Base-by-base conservation (phyloP, 1,284 basidiomycete genomes). In the Cutaneotrichosporon spelunceum region DNA sequence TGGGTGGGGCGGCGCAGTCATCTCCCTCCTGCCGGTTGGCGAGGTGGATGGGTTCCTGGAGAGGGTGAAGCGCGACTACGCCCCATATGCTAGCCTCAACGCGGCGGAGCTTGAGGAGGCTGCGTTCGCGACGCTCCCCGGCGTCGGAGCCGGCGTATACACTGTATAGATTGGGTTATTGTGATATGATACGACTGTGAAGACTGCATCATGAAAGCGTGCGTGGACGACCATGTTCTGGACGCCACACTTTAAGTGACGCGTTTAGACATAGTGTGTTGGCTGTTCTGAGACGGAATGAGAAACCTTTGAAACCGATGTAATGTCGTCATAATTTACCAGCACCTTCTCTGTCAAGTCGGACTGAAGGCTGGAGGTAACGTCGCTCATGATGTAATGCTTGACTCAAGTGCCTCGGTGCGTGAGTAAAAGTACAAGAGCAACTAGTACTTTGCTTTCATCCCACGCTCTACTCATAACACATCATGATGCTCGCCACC, bases 1-100 rank as follows among this genome's bases (percentile, higher is more conserved):
- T 0, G 91, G 91, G 2, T 95, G 91, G 91, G 92, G 92, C 55
- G 92, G 92, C 13, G 92, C 90, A 68, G 89, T 88, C 0, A 88
- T 94, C 24, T 90, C 89, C 19, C 83, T 94, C 21, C 87, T 94
- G 3, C 83, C 85, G 8, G 87, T 88, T 68, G 77, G 81, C n/a
- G 72, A 83, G 39, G 88, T 90, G 3, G 82, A 84, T 0, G 66
- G 72, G n/a, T 93, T 94, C 72, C 86, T 93, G 53, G 72, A 79
- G 63, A 81, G 82, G 63, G 80, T 93, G 26, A 84, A 81, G 72
- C 78, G 79, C 23, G 78, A 78, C 19, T 93, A 91, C 72, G 78
- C 73, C 23, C 84, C 85, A 11, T 93, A 88, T 76, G 81, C 81
- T 59, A 79, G 79, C 8, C 75, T 93, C 33, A 81, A 83, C 48